Evolutionary conservation across 495 filamentous ascomycete species (phyloP).

Genomic region (Aspergillus leporis): DNA sequence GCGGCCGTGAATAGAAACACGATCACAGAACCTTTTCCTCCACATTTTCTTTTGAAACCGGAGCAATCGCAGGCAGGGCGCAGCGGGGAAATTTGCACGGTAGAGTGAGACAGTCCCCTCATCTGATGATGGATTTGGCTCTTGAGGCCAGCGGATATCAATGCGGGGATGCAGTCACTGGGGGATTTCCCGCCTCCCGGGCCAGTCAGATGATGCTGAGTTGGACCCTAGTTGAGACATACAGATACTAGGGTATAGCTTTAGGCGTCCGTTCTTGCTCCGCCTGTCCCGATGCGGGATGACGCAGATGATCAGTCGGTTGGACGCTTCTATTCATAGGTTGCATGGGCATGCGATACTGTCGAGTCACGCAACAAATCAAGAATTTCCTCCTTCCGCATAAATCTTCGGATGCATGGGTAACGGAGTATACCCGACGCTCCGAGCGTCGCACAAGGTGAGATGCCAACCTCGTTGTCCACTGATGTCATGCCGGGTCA

Average conservation of each 20-base stretch:
- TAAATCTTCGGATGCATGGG: neutral
- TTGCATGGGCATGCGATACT: neutral
- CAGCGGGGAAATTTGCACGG: neutral
- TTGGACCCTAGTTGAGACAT: conserved; percentile 3
- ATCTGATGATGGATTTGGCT: conserved; percentile 3
- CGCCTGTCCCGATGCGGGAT: neutral
- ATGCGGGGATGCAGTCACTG: conserved; percentile 1
- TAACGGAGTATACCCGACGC: neutral
- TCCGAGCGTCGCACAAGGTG: neutral
- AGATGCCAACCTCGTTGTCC: neutral
- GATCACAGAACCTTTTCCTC: neutral
- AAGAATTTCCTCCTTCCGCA: neutral
- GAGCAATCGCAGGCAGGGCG: conserved; percentile 2
- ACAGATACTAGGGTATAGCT: neutral
- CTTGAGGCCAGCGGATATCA: neutral
- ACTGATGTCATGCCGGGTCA: neutral
- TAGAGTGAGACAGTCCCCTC: conserved; percentile 10
- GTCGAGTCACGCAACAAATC: neutral
- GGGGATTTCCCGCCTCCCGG: neutral
- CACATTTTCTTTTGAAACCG: conserved; percentile 7
- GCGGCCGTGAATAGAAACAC: conserved; percentile 5
- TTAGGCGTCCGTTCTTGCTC: neutral
- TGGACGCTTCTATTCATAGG: neutral
- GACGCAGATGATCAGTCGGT: neutral
- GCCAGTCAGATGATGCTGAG: conserved; percentile 1